phyloP scores from a whole-genome alignment of 2,329 filamentous ascomycete genomes.

The Neocatenulostroma microsporum region DNA sequence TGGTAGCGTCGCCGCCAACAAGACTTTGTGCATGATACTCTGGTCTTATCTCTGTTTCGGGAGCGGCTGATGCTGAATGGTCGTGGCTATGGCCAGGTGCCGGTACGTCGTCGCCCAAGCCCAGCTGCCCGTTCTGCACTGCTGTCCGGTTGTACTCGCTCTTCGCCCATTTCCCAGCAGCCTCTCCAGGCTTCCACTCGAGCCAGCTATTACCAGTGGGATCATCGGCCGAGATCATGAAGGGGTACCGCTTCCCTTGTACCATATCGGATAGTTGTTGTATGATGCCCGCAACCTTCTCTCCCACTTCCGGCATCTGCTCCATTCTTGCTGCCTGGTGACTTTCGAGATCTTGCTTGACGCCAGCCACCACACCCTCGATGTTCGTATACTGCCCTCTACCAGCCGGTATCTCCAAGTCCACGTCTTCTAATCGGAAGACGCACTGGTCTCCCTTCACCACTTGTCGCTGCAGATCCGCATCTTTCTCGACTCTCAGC shows the following conservation, averaged over 20 bases:
- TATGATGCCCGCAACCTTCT: conserved; percentile 71
- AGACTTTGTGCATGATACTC: conserved; percentile 45
- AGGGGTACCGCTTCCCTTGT: conserved; percentile 69
- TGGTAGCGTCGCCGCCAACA: conserved; percentile 33
- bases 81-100: conserved; percentile 29
- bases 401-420: conserved; percentile 86
- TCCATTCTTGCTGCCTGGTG: conserved; percentile 77
- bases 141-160: conserved; percentile 73
- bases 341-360: conserved; percentile 71
- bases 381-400: conserved; percentile 89
- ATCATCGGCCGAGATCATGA: conserved; percentile 82
- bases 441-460: conserved; percentile 84
- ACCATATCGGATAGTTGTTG: conserved; percentile 68
- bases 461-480: conserved; percentile 77
- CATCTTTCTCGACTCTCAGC: conserved; percentile 62
- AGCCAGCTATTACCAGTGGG: conserved; percentile 96
- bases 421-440: conserved; percentile 82
- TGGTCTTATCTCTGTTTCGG: conserved; percentile 48
- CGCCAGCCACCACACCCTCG: conserved; percentile 72
- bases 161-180: conserved; percentile 83
- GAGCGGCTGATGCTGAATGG: conserved; percentile 35
- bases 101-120: conserved; percentile 51
- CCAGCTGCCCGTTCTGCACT: conserved; percentile 80
- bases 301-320: conserved; percentile 66
- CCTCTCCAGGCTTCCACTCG: conserved; percentile 66